Conservation (phyloP, 2,329 filamentous ascomycete species). For the Cryphonectria naterciae region DNA sequence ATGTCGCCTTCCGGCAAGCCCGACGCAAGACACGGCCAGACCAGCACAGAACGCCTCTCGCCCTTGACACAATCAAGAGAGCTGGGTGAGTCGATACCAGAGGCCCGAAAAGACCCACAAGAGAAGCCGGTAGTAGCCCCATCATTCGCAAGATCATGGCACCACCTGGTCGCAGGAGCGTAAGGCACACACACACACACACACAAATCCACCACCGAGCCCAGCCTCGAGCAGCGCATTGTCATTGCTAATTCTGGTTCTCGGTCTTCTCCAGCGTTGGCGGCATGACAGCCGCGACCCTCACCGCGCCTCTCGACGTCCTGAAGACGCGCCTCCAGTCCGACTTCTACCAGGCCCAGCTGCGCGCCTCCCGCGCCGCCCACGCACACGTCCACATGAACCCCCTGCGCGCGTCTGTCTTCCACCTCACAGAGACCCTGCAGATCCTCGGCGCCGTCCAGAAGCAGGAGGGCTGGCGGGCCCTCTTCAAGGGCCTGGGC, state of each 20-base stretch:
- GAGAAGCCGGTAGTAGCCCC: slow-evolving; percentile 42
- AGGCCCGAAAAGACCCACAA: slow-evolving; percentile 35
- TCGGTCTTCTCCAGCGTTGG: slow-evolving; percentile 63
- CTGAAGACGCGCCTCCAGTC: slow-evolving; percentile 92
- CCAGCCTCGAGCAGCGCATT: neutral
- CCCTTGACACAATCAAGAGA: slow-evolving; percentile 63
- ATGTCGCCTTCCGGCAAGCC: slow-evolving; percentile 27
- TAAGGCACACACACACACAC: slow-evolving; percentile 48
- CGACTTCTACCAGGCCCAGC: slow-evolving; percentile 88
- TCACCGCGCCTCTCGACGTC: slow-evolving; percentile 94
- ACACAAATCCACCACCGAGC: neutral
- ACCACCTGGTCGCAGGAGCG: slow-evolving; percentile 90
- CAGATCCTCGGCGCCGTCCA: slow-evolving; percentile 84
- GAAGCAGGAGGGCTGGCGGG: slow-evolving; percentile 78
- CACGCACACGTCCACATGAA: slow-evolving; percentile 61
- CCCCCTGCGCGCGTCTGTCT: slow-evolving; percentile 65
- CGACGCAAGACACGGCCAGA: slow-evolving; percentile 18
- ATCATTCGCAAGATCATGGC: slow-evolving; percentile 78
- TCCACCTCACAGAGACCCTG: slow-evolving; percentile 84
- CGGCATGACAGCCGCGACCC: slow-evolving; percentile 86
- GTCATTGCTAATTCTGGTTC: too few species aligned
- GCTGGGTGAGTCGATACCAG: slow-evolving; percentile 58
- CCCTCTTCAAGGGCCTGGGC: slow-evolving; percentile 90
- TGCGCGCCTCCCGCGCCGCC: slow-evolving; percentile 69
- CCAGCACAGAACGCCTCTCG: slow-evolving; percentile 25